A percentile compares a stretch with the other conserved stretches of the same genome.
Conservation (phyloP, 805 yeast genomes). For the Tetrapisispora taiwanensis region DNA sequence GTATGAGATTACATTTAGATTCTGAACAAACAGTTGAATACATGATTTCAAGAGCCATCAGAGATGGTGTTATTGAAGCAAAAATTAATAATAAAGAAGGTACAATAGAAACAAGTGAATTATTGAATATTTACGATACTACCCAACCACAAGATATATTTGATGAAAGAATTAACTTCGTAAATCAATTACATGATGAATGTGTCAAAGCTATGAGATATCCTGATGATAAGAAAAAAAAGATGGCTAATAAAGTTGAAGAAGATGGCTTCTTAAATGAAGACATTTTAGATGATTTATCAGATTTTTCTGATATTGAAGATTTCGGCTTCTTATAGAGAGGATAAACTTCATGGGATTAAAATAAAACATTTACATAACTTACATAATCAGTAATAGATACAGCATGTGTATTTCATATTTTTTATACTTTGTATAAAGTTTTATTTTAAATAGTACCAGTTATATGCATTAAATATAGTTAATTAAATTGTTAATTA, state of each 20-base stretch:
- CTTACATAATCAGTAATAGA: not conserved
- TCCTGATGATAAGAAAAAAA: conserved; percentile 38
- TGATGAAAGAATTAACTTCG: conserved; percentile 89
- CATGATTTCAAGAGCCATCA: conserved; percentile 90
- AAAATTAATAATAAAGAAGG: conserved; percentile 84
- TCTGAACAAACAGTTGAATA: conserved; percentile 95
- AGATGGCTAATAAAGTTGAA: conserved; percentile 12
- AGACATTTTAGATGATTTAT: conserved; percentile 21
- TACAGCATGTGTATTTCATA: not conserved
- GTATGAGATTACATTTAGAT: conserved; percentile 83
- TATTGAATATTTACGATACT: conserved; percentile 79
- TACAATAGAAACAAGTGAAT: conserved; percentile 81
- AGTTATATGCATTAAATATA: not conserved
- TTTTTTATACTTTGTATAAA: not conserved
- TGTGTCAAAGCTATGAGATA: conserved; percentile 92
- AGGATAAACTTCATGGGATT: not conserved
- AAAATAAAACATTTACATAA: not conserved
- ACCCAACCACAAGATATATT: conserved; percentile 76
- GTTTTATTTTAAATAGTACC: not conserved
- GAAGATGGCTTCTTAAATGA: conserved; percentile 17
- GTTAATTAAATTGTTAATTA: not conserved
- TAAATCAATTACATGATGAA: conserved; percentile 82
- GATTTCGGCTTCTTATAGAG: conserved; percentile 21
- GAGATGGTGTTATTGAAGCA: conserved; percentile 97
- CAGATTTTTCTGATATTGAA: conserved; percentile 29